Conservation (phyloP, 768 basidiomycete genomes). For the Phanerochaete carnosa region DNA sequence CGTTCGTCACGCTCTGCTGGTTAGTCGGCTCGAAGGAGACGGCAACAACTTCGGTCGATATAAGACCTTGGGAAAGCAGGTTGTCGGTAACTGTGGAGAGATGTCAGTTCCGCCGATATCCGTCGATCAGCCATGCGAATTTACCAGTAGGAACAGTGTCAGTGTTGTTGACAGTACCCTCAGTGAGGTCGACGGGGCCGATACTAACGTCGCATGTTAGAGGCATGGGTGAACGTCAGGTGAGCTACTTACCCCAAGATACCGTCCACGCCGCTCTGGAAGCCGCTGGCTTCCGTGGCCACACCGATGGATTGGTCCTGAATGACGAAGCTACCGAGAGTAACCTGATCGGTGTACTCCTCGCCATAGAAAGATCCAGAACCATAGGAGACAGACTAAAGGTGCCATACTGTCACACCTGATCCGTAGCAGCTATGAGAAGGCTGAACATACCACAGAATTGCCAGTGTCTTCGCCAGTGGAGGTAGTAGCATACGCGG, state of each 20-base stretch:
- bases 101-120: neutral
- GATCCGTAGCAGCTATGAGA: neutral
- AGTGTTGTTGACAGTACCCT: constrained; percentile 9
- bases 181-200: constrained; percentile 43
- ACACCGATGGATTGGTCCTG: constrained; percentile 62
- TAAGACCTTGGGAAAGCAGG: constrained; percentile 27
- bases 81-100: constrained; percentile 21
- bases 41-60: constrained; percentile 21
- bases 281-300: constrained; percentile 41
- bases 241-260: constrained; percentile 52
- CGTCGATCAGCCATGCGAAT: neutral
- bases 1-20: constrained; percentile 22
- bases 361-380: constrained; percentile 59
- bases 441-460: constrained; percentile 39
- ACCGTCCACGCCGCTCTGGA: constrained; percentile 48
- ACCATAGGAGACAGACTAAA: constrained; percentile 55
- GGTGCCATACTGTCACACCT: constrained; percentile 2
- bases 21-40: constrained; percentile 32
- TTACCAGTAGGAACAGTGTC: constrained; percentile 12
- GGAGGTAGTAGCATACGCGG: constrained; percentile 42
- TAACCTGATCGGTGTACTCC: constrained; percentile 48
- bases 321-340: constrained; percentile 50
- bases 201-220: constrained; percentile 35
- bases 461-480: constrained; percentile 46
- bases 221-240: neutral